Conservation (phyloP, 1,139 yeast genomes). For the Candida sp. region DNA sequence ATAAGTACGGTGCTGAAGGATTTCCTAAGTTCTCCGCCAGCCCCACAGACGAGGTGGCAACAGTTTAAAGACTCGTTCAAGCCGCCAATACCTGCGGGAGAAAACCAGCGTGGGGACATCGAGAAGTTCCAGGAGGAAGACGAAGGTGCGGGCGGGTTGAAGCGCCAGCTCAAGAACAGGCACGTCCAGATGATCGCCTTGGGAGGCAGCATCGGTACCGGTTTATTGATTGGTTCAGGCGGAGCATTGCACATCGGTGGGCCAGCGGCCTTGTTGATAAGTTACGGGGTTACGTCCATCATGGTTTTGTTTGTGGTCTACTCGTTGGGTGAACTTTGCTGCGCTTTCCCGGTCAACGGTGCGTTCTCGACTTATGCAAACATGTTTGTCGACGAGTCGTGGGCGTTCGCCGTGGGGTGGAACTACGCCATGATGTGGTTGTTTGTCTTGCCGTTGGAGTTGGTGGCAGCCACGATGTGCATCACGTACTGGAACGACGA, state of each 20-base stretch:
- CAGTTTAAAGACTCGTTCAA: constrained; percentile 40
- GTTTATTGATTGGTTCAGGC: constrained; percentile 79
- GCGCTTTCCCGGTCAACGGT: constrained; percentile 79
- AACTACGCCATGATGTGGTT: constrained; percentile 84
- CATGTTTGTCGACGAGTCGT: constrained; percentile 71
- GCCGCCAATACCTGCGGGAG: constrained; percentile 21
- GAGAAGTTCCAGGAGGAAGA: constrained; percentile 21
- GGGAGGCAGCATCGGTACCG: constrained; percentile 72
- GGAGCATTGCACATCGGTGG: constrained; percentile 72
- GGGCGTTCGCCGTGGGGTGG: constrained; percentile 86
- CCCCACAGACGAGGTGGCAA: constrained; percentile 19
- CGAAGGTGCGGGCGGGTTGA: constrained; percentile 40
- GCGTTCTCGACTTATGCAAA: constrained; percentile 77
- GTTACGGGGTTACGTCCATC: constrained; percentile 69
- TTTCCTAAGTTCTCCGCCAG: background rate
- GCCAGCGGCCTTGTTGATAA: constrained; percentile 76
- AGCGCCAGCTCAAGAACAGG: constrained; percentile 46
- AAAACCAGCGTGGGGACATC: background rate
- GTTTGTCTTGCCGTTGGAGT: constrained; percentile 73
- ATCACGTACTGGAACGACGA: constrained; percentile 64
- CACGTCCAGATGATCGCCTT: constrained; percentile 69
- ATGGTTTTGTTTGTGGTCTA: constrained; percentile 79
- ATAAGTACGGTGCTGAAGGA: background rate
- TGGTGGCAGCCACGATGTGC: constrained; percentile 78
- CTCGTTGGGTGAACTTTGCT: constrained; percentile 87